phyloP scores from a whole-genome alignment of 768 basidiomycete genomes.

The Hysterangium stoloniferum region DNA sequence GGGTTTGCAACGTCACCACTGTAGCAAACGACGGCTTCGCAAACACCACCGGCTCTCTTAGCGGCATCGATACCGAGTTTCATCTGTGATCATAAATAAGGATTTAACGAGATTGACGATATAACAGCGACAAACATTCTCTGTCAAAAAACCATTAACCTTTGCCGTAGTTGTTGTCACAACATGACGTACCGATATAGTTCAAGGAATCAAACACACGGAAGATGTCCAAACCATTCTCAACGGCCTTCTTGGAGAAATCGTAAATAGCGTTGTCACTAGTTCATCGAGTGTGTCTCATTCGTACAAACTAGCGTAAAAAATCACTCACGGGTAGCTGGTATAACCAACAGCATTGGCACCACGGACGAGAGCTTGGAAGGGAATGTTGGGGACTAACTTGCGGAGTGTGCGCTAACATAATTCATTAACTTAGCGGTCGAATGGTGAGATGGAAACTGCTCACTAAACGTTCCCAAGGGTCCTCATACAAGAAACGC shows the following conservation, averaged over 20 bases:
- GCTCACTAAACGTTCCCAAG: conserved; percentile 91
- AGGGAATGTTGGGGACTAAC: conserved; percentile 95
- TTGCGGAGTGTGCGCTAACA: conserved; percentile 80
- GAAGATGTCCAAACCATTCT: conserved; percentile 96
- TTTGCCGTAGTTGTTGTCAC: background rate
- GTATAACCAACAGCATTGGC: conserved; percentile 99
- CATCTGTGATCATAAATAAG: conserved; percentile 50
- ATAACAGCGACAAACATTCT: conserved; percentile 48
- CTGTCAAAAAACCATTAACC: conserved; percentile 28
- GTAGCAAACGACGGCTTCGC: conserved; percentile 97
- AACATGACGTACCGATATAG: conserved; percentile 71
- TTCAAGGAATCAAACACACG: conserved; percentile 98
- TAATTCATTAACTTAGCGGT: background rate
- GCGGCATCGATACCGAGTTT: conserved; percentile 97
- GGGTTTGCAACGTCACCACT: conserved; percentile 94
- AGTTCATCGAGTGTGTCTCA: conserved; percentile 13
- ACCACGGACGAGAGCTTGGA: conserved; percentile 97
- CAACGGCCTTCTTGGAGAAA: conserved; percentile 99
- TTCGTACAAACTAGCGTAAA: no score
- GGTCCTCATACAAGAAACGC: conserved; percentile 99
- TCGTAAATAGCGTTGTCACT: conserved; percentile 99
- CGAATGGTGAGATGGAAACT: background rate
- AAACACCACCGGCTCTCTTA: conserved; percentile 98
- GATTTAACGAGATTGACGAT: background rate
- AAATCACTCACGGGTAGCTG: conserved; percentile 78